Evolutionary conservation across 2,329 filamentous ascomycete species (phyloP), one percentile per base, ranked within the genome.

Genomic region (Alternaria ventricosa): DNA sequence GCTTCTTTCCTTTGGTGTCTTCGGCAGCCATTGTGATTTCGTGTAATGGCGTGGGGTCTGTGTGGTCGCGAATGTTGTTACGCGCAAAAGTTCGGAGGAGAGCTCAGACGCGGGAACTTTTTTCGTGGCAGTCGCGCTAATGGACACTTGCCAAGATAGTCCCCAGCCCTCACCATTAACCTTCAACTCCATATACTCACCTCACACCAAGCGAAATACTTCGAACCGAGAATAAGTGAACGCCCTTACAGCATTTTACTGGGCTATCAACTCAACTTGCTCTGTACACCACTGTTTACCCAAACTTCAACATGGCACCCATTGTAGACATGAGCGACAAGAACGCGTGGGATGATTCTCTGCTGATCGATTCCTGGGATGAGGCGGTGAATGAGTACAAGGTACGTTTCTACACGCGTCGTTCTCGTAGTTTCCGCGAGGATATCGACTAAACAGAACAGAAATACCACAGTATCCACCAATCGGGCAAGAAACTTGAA

Each of bases 1-100:
- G 84, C 83, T 88, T 88, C 75, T 85, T 88, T 44, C 80, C 80
- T 70, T 85, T 86, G 68, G 81, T 80, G 33, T 77, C 75, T 72
- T 85, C 85, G 67, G 83, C 82, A 58, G 84, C 85, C 86, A 88
- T 88, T 79, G 74, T 78, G 60, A 62, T 20, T 56, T 56, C 43
- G 41, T 59, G 53, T 66, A 53, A 63, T 57, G 63, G 61, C 55
- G 56, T 59, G 36, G 66, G 61, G 65, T 56, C 61, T 55, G 51
- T 30, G 60, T 33, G 49, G 56, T 60, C 25, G 61, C 49, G 58
- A 36, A 47, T 56, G 57, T 63, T 65, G 56, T 61, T 68, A 63
- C 62, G 69, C 60, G 68, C 69, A 69, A 77, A 79, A 76, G 74
- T 75, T 76, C 69, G 67, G 65, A 65, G 46, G 36, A 63, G 73